phyloP scores from a whole-genome alignment of 2,329 filamentous ascomycete species.

The Cladosporium sp. region DNA sequence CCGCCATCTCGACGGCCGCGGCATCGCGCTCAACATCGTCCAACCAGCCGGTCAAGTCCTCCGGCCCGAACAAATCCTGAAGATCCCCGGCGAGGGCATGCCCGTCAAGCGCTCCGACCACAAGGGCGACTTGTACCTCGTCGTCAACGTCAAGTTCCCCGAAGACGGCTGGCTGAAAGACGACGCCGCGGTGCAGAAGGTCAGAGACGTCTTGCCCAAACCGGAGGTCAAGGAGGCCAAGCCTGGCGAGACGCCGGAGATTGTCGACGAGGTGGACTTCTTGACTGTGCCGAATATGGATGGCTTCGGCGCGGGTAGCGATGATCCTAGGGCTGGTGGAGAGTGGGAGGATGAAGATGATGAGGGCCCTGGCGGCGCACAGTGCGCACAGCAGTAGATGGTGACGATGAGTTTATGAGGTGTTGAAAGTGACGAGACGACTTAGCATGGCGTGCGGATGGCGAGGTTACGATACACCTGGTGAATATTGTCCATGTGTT shows the following conservation, averaged over 20 bases:
- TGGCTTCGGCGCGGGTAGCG: conserved; percentile 74
- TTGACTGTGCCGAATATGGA: conserved; percentile 83
- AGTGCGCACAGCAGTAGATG: conserved; percentile 71
- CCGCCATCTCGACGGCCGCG: conserved; percentile 89
- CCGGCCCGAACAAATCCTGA: conserved; percentile 80
- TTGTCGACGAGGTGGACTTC: conserved; percentile 84
- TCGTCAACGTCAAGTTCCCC: conserved; percentile 85
- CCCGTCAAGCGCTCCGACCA: conserved; percentile 81
- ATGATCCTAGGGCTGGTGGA: conserved; percentile 65
- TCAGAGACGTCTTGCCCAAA: conserved; percentile 74
- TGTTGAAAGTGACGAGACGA: not conserved
- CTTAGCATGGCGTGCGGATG: conserved; percentile 14
- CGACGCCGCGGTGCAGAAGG: conserved; percentile 67
- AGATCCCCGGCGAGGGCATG: conserved; percentile 90
- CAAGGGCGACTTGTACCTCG: conserved; percentile 84
- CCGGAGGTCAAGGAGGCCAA: conserved; percentile 44
- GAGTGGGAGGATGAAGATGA: conserved; percentile 75
- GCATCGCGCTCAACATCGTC: conserved; percentile 77
- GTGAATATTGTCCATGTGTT: not conserved
- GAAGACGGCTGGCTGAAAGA: conserved; percentile 77
- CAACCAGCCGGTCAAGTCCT: conserved; percentile 73
- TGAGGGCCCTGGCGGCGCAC: conserved; percentile 60
- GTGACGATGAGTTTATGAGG: not conserved
- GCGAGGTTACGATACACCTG: not conserved
- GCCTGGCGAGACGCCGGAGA: conserved; percentile 61